phyloP scores from a whole-genome alignment of 2,329 filamentous ascomycete genomes.

The Nothophaeocryptopus gaeumannii region DNA sequence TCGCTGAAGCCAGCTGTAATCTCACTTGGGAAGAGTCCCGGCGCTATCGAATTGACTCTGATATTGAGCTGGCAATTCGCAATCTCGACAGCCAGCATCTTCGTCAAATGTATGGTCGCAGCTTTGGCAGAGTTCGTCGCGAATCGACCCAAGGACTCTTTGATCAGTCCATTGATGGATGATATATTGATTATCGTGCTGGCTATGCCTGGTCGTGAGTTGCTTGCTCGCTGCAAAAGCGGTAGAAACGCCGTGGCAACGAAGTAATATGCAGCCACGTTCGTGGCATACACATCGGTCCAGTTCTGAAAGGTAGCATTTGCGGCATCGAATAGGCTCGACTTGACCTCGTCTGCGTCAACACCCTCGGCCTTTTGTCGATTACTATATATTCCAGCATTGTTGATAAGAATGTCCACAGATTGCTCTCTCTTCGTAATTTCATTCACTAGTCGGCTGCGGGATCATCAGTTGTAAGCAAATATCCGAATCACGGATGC shows the following conservation, averaged over 20 bases:
- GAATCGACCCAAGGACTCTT: conserved; percentile 51
- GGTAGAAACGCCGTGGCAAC: conserved; percentile 56
- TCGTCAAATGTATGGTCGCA: conserved; percentile 43
- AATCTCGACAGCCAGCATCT: conserved; percentile 48
- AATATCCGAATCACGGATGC: not conserved
- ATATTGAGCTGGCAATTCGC: conserved; percentile 41
- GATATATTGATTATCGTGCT: conserved; percentile 54
- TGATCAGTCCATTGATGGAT: conserved; percentile 51
- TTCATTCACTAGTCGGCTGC: not conserved
- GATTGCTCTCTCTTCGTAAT: not conserved
- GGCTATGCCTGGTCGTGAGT: conserved; percentile 47
- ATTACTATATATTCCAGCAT: not conserved
- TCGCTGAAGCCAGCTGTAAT: conserved; percentile 49
- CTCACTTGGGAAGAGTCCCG: conserved; percentile 44
- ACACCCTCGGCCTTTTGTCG: not conserved
- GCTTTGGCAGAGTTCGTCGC: conserved; percentile 53
- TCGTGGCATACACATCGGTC: conserved; percentile 52
- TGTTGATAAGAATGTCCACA: conserved; percentile 1
- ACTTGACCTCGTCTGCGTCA: not conserved
- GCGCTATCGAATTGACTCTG: conserved; percentile 44
- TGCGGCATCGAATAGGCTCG: not conserved
- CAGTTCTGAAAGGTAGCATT: conserved; percentile 33
- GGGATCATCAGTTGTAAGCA: not conserved
- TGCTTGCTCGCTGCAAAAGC: conserved; percentile 49
- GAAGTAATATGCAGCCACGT: conserved; percentile 52